phyloP scores from a whole-genome alignment of 192 early-diverging fungal species.

The Backusella australiensis region DNA sequence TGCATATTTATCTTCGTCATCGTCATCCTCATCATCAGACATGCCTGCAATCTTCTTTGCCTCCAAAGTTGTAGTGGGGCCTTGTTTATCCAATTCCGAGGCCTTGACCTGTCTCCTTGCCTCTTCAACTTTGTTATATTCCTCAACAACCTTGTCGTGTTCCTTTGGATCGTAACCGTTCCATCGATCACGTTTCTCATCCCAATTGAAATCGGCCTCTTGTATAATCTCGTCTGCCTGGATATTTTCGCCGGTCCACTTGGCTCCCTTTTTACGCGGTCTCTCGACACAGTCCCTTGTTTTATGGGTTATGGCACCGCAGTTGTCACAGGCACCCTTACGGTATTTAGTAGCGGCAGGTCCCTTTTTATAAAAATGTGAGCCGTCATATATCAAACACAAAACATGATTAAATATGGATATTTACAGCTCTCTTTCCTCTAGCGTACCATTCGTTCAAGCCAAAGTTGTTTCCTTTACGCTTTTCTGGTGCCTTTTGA shows the following conservation, averaged over 20 bases:
- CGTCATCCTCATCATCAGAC: slow-evolving; percentile 73
- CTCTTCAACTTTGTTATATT: slow-evolving; percentile 93
- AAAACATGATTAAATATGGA: no score
- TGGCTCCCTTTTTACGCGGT: slow-evolving; percentile 86
- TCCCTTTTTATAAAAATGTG: slow-evolving; percentile 38
- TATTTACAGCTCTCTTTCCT: slow-evolving; percentile 62
- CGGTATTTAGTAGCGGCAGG: slow-evolving; percentile 88
- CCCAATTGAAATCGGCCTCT: slow-evolving; percentile 77
- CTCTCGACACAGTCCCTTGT: slow-evolving; percentile 93
- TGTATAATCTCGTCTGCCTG: slow-evolving; percentile 83
- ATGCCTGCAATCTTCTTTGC: slow-evolving; percentile 51
- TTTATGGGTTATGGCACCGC: slow-evolving; percentile 94
- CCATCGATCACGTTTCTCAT: slow-evolving; percentile 97
- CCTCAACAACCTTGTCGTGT: slow-evolving; percentile 76
- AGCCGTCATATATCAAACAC: not conserved
- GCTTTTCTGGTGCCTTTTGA: slow-evolving; percentile 61
- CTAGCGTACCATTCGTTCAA: slow-evolving; percentile 72
- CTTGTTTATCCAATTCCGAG: slow-evolving; percentile 67
- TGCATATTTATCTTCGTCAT: slow-evolving; percentile 90
- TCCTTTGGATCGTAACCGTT: slow-evolving; percentile 95
- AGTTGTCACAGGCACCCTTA: slow-evolving; percentile 97
- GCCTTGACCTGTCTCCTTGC: slow-evolving; percentile 79
- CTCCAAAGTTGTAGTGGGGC: slow-evolving; percentile 47
- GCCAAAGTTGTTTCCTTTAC: slow-evolving; percentile 25
- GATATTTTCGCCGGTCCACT: slow-evolving; percentile 81